phyloP scores from a whole-genome alignment of 495 filamentous ascomycete species.

The Penicillium egyptiacum region DNA sequence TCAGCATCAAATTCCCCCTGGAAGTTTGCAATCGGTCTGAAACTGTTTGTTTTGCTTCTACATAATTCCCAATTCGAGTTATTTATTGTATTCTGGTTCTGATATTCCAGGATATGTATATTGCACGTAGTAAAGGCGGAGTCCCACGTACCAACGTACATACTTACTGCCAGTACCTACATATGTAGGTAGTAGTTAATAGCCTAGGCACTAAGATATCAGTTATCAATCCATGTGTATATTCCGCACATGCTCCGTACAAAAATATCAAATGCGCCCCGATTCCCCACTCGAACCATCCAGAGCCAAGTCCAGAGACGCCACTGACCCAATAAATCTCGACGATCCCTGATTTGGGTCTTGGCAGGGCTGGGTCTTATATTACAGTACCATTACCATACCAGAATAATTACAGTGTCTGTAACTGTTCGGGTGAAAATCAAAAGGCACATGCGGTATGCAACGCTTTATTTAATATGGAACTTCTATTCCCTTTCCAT shows the following conservation, averaged over 20 bases:
- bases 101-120: background rate
- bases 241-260: background rate
- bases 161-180: too few species aligned
- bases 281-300: constrained; percentile 11
- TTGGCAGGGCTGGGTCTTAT: constrained; percentile 27
- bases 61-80: constrained; percentile 9
- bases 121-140: background rate
- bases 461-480: background rate
- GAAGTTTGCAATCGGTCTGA: constrained; percentile 11
- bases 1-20: constrained; percentile 5
- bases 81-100: background rate
- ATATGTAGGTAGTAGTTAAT: too few species aligned
- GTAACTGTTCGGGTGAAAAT: background rate
- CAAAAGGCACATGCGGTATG: background rate
- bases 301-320: background rate
- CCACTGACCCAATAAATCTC: constrained; percentile 10
- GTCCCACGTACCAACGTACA: background rate
- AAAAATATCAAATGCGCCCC: background rate
- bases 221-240: background rate
- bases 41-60: constrained; percentile 9
- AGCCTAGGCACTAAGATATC: too few species aligned
- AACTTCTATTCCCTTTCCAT: background rate
- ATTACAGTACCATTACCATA: constrained; percentile 6
- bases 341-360: constrained; percentile 6
- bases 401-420: constrained; percentile 16